Conservation (phyloP, 768 basidiomycete genomes). For the Porpolomopsis calyptriformis region DNA sequence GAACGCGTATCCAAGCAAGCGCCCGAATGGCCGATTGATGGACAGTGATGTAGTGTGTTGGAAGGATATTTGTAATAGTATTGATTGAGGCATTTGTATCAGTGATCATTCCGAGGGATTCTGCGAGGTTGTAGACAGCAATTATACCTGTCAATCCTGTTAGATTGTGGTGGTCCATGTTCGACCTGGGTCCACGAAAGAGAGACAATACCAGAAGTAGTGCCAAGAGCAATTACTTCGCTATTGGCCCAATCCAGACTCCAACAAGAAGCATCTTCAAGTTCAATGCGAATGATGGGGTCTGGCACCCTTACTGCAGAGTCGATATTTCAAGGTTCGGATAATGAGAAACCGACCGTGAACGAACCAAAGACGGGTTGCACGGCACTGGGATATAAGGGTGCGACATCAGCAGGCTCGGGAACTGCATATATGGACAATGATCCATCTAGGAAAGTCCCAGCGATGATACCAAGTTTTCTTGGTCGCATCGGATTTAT, state of each 20-base stretch:
- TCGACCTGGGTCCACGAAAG: neutral
- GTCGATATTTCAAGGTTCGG: neutral
- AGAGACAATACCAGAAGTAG: constrained; percentile 58
- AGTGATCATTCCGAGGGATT: constrained; percentile 26
- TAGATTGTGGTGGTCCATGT: constrained; percentile 6
- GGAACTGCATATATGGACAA: constrained; percentile 72
- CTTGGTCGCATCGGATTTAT: constrained; percentile 20
- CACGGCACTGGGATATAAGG: constrained; percentile 17
- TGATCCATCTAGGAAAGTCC: constrained; percentile 81
- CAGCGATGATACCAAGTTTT: constrained; percentile 78
- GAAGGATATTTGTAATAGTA: constrained; percentile 32
- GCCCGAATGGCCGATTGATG: constrained; percentile 78
- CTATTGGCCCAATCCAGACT: constrained; percentile 88
- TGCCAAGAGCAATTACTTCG: constrained; percentile 70
- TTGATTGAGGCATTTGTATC: neutral
- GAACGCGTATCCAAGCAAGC: constrained; percentile 64
- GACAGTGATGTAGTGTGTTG: constrained; percentile 59
- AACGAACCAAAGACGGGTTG: constrained; percentile 43
- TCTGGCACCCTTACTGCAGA: constrained; percentile 44
- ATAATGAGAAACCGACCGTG: neutral
- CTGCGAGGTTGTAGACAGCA: constrained; percentile 45
- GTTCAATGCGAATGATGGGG: constrained; percentile 61
- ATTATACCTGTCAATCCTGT: constrained; percentile 33
- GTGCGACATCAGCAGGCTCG: constrained; percentile 48
- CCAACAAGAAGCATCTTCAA: constrained; percentile 69